Base-by-base conservation (phyloP, 352 stramenopile species). In the Thraustotheca clavata region DNA sequence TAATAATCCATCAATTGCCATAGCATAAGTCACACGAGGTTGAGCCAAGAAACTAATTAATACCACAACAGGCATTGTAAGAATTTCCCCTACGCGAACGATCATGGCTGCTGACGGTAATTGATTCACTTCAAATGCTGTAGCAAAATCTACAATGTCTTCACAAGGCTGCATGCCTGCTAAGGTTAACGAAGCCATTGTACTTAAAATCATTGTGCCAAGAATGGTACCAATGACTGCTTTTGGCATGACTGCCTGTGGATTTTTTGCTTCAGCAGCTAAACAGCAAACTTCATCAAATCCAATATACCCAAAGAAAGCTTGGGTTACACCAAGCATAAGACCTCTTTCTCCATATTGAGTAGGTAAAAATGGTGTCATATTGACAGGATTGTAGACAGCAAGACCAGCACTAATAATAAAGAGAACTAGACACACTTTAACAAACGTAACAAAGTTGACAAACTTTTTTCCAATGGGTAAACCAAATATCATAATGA, bases 261-360 rank as follows among this genome's bases (percentile, higher is more conserved):
- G 80, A 69, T 94, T 80, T 69, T 86, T 86, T 22, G 78, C 75
- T 67, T 94, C 84, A 22, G 80, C 83, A 7, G 88, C 84, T 16
- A 97, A 68, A 72, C 89, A 97, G 69, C 87, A 96, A 24, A 98
- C 83, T 69, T 97, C 91, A 72, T 98, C 94, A 70, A 97, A 98
- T n/a, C 94, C 94, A 31, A 98, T 75, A 72, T 94, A 97, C 12
- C 91, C 91, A 74, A 97, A 98, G 75, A 97, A 98, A 14, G 86
- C 89, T 16, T 83, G 83, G 18, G 89, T 91, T 0, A 86, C 75
- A 26, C 86, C 88, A 14, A 70, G 75, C 61, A 97, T 76, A 40
- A 98, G 73, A 33, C 85, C 84, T 36, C 76, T 68, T 0, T 59
- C 32, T 9, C 85, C 84, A 34, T 52, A 67, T 9, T 24, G 22